Conservation (phyloP, 306 rosid species). For the Vigna trinervia region DNA sequence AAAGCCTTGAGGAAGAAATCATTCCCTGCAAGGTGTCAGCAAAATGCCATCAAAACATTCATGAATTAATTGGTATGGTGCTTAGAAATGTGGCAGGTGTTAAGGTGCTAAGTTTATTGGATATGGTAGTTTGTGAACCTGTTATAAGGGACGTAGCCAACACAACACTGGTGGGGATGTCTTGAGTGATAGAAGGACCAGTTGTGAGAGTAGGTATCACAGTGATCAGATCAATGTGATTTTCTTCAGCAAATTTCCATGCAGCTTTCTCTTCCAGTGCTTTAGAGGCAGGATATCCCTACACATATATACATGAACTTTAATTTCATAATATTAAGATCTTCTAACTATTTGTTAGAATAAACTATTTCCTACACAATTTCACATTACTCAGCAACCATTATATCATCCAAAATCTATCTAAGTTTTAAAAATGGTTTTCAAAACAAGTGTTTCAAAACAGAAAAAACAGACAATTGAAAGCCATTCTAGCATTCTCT, state of each 20-base stretch:
- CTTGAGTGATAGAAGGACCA: constrained; percentile 63
- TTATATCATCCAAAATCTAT: background rate
- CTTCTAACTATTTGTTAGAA: background rate
- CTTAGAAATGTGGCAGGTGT: background rate
- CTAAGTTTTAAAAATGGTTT: background rate
- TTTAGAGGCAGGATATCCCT: constrained; percentile 78
- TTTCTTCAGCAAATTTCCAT: constrained; percentile 69
- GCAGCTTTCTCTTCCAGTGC: constrained; percentile 70
- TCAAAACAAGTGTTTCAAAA: background rate
- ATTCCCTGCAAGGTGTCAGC: constrained; percentile 53
- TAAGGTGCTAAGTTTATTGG: background rate
- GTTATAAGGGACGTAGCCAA: constrained; percentile 54
- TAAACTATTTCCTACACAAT: background rate
- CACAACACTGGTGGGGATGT: constrained; percentile 58
- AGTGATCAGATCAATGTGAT: constrained; percentile 67
- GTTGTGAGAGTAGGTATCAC: constrained; percentile 65
- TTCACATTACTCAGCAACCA: background rate
- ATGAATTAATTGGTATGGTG: background rate
- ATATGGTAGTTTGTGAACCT: constrained; percentile 48
- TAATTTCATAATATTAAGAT: background rate
- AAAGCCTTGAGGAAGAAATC: constrained; percentile 57
- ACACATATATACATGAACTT: constrained; percentile 23
- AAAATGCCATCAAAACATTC: constrained; percentile 7
- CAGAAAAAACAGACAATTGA: background rate
- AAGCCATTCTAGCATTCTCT: background rate